Evolutionary conservation across 805 yeast species (phyloP).

Genomic region (Schizosaccharomyces octosporus): DNA sequence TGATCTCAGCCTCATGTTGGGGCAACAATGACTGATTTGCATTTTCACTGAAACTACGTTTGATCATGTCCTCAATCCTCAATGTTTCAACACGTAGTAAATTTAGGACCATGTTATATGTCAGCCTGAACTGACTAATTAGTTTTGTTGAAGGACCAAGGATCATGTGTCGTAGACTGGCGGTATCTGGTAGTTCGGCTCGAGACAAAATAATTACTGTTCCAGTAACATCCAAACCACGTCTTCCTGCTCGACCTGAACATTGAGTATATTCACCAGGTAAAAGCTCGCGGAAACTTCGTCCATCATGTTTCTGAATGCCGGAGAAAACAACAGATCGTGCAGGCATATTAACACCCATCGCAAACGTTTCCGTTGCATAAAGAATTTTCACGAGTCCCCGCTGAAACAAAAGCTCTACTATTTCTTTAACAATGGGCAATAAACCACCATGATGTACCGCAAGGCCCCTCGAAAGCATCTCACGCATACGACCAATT

Average conservation of each 20-base stretch:
- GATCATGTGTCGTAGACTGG: slow-evolving; percentile 52
- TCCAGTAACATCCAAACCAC: slow-evolving; percentile 84
- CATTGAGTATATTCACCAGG: slow-evolving; percentile 97
- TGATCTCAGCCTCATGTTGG: slow-evolving; percentile 49
- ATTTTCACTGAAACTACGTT: slow-evolving; percentile 82
- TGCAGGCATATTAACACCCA: slow-evolving; percentile 86
- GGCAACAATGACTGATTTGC: slow-evolving; percentile 65
- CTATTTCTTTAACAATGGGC: slow-evolving; percentile 80
- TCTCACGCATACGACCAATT: slow-evolving; percentile 54
- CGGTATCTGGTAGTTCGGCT: slow-evolving; percentile 4
- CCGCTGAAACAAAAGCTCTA: slow-evolving; percentile 72
- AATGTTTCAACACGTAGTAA: slow-evolving; percentile 78
- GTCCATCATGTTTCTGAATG: slow-evolving; percentile 74
- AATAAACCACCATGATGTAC: slow-evolving; percentile 86
- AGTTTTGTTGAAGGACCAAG: slow-evolving; percentile 78
- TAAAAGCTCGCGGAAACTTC: slow-evolving; percentile 47
- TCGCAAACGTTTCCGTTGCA: slow-evolving; percentile 96
- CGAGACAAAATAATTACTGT: slow-evolving; percentile 44
- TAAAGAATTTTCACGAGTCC: slow-evolving; percentile 71
- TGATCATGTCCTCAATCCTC: slow-evolving; percentile 94
- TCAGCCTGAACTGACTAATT: slow-evolving; percentile 74
- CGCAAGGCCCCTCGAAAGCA: slow-evolving; percentile 76
- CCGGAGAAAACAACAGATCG: slow-evolving; percentile 83
- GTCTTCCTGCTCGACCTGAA: slow-evolving; percentile 97
- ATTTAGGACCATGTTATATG: slow-evolving; percentile 87